Evolutionary conservation across 2,329 filamentous ascomycete genomes (phyloP).

Genomic region (Verticillium tricorpus): DNA sequence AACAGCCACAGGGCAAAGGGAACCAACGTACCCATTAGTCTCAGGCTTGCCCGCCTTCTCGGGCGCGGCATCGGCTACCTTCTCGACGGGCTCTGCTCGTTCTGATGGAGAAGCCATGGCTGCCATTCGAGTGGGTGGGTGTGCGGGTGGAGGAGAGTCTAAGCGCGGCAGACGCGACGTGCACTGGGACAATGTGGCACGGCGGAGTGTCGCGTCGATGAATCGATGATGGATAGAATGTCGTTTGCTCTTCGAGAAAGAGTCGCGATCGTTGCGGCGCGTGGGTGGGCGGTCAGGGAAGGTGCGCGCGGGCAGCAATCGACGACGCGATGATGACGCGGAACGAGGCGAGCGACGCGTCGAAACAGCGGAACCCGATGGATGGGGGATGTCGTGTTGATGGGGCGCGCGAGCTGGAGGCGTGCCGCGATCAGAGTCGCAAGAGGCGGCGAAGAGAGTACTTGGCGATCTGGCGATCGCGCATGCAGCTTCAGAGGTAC

Average conservation of each 20-base stretch:
- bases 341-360: background rate
- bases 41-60: conserved; percentile 26
- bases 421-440: background rate
- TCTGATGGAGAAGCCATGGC: conserved; percentile 49
- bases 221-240: background rate
- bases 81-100: conserved; percentile 39
- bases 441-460: background rate
- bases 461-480: conserved; percentile 3
- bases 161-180: conserved; percentile 30
- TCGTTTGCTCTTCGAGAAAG: background rate
- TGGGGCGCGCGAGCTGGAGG: background rate
- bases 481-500: background rate
- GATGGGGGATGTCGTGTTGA: background rate
- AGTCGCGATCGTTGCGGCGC: background rate
- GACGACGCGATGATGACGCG: background rate
- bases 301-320: background rate
- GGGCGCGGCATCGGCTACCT: conserved; percentile 30
- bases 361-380: background rate
- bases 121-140: conserved; percentile 37
- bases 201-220: background rate
- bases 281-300: background rate
- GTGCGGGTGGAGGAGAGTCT: conserved; percentile 16
- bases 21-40: conserved; percentile 32
- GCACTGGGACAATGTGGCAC: conserved; percentile 17
- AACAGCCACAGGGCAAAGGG: conserved; percentile 2